These are phyloP conservation scores for Salvia splendens DNA, from an alignment of 257 asterid species.

Conservation along the genomic window DNA sequence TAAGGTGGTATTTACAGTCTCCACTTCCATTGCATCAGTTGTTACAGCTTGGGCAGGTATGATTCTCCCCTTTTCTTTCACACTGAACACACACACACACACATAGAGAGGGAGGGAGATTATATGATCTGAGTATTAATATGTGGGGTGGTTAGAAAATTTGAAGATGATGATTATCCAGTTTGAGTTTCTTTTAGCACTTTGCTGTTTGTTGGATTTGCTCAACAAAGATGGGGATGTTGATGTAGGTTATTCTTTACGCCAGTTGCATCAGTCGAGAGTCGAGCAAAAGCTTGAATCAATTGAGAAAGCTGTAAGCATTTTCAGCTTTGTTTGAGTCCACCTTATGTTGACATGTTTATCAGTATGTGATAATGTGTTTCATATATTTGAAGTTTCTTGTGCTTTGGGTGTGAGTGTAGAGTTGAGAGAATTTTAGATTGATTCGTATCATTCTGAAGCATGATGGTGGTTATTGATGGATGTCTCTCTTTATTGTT, in stretches of 20 bases:
- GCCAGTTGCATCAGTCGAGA: constrained; percentile 73
- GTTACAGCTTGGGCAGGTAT: constrained; percentile 85
- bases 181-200: constrained; percentile 13
- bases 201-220: neutral
- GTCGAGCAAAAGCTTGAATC: constrained; percentile 78
- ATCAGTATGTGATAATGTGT: neutral
- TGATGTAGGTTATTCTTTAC: constrained; percentile 73
- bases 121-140: neutral
- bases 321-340: constrained; percentile 25
- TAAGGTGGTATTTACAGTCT: constrained; percentile 75
- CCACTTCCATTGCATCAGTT: constrained; percentile 85
- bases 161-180: neutral
- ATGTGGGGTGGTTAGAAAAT: neutral
- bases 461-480: neutral
- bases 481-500: neutral
- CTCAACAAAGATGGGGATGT: constrained; percentile 20
- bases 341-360: neutral
- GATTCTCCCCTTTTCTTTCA: neutral
- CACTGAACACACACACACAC: too few relatives aligned
- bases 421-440: neutral
- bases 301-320: constrained; percentile 79
- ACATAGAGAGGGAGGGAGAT: neutral
- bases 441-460: neutral
- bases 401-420: constrained; percentile 5
- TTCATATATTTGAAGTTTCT: neutral